Conservation (phyloP, 306 rosid species). For the Trifolium pratense region DNA sequence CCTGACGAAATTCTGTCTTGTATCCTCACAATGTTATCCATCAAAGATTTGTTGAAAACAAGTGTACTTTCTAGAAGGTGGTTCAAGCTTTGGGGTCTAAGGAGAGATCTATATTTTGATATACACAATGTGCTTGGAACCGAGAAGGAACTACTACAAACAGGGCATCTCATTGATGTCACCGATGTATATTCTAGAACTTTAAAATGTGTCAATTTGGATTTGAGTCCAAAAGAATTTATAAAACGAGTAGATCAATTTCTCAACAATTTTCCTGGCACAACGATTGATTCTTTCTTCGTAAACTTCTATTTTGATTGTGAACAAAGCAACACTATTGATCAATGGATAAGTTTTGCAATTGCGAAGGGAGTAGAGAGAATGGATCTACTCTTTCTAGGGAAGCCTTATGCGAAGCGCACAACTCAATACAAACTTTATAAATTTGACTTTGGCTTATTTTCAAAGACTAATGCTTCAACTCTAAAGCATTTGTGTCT, state of each 20-base stretch:
- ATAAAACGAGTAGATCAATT: neutral
- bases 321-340: neutral
- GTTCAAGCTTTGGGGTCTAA: neutral
- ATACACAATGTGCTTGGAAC: neutral
- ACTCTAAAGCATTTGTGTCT: neutral
- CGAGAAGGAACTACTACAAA: neutral
- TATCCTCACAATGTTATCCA: neutral
- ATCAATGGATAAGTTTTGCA: neutral
- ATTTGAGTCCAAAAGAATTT: neutral
- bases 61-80: constrained; percentile 3
- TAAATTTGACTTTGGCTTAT: neutral
- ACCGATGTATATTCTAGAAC: no score
- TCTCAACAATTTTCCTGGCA: neutral
- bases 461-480: neutral
- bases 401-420: no score
- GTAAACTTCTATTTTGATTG: neutral
- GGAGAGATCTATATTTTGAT: constrained; percentile 10
- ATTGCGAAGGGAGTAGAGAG: neutral
- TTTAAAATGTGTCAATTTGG: neutral
- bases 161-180: neutral
- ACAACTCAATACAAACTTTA: no score
- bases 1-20: neutral
- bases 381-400: neutral
- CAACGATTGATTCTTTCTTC: neutral
- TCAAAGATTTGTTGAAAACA: neutral